These are phyloP conservation scores for Telfairia occidentalis DNA, from an alignment of 331 rosid genomes.

Conservation along the genomic window DNA sequence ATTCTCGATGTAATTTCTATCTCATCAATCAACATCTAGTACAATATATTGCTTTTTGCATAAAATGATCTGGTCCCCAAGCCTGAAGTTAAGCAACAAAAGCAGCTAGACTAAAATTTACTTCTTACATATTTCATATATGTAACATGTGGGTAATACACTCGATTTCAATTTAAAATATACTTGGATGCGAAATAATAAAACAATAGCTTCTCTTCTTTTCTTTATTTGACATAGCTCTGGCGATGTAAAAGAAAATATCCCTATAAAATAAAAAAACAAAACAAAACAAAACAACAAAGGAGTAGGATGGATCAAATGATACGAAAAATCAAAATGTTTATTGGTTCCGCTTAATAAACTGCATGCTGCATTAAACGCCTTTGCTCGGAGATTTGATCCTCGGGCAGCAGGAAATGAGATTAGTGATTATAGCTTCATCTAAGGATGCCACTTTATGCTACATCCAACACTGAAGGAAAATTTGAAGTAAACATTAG, in stretches of 20 bases:
- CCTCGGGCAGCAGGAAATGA: constrained; percentile 16
- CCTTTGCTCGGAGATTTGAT: constrained; percentile 20
- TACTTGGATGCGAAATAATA: background rate
- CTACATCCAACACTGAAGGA: constrained; percentile 79
- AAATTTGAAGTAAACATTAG: background rate
- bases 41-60: background rate
- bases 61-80: background rate
- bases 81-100: background rate
- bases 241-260: background rate
- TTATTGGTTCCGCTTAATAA: background rate
- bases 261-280: background rate
- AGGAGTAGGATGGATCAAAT: background rate
- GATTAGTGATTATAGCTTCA: constrained; percentile 15
- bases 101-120: background rate
- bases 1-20: background rate
- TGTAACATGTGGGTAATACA: background rate
- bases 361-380: constrained; percentile 11
- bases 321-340: background rate
- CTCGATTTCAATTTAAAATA: background rate
- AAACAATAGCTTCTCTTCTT: background rate
- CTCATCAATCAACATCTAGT: background rate
- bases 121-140: background rate
- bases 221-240: background rate
- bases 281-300: background rate
- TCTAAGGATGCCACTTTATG: constrained; percentile 86